Percentiles rank a stretch among this genome's conserved stretches.
Evolutionary conservation across 352 stramenopile genomes (phyloP).

Genomic region (Bremia lactucae): DNA sequence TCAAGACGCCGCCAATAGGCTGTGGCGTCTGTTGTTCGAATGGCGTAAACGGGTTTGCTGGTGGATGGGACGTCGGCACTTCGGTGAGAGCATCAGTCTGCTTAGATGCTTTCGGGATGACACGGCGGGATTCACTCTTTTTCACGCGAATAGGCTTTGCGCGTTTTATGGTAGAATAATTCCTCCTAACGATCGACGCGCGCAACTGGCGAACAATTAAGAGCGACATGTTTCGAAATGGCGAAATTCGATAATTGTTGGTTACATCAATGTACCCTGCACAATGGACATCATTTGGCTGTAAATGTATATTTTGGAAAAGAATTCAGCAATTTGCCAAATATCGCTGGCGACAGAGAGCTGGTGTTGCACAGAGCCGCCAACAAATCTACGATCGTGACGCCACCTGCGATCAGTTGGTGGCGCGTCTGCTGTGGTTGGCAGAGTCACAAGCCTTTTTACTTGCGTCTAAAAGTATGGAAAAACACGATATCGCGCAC

Average conservation of each 20-base stretch:
- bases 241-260: too few relatives aligned
- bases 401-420: constrained; percentile 5
- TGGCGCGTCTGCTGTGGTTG: constrained; percentile 12
- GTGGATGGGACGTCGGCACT: constrained; percentile 10
- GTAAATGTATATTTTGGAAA: too few relatives aligned
- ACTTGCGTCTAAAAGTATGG: constrained; percentile 5
- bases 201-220: too few relatives aligned
- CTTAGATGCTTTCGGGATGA: constrained; percentile 38
- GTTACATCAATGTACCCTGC: too few relatives aligned
- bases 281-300: too few relatives aligned
- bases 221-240: too few relatives aligned
- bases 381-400: constrained; percentile 3
- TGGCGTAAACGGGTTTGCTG: constrained; percentile 21
- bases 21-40: constrained; percentile 35
- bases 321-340: too few relatives aligned
- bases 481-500: neutral
- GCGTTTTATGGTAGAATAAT: constrained; percentile 37
- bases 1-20: constrained; percentile 57
- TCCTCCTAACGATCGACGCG: too few relatives aligned
- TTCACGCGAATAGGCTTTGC: constrained; percentile 59
- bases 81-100: constrained; percentile 33
- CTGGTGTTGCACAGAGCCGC: too few relatives aligned
- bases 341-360: too few relatives aligned
- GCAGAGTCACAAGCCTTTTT: constrained; percentile 10
- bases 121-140: constrained; percentile 50